These are phyloP conservation scores for Macrolepiota albuminosa DNA, from an alignment of 768 basidiomycete species.

Conservation along the genomic window DNA sequence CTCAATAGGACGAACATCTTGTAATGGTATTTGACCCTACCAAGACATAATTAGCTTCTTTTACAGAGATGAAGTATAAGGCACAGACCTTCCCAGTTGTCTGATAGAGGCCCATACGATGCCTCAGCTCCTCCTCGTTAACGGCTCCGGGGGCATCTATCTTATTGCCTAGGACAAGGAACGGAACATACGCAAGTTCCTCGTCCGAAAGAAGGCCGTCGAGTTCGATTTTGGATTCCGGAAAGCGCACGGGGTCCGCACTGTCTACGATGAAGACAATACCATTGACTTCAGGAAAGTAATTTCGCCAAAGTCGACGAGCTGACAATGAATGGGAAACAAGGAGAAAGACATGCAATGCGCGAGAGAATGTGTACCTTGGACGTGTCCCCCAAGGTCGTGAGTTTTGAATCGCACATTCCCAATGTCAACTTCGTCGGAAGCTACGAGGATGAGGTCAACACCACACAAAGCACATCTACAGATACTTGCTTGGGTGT, in stretches of 20 bases:
- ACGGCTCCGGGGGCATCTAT: slow-evolving; percentile 96
- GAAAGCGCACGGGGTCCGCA: slow-evolving; percentile 92
- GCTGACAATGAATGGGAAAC: slow-evolving; percentile 36
- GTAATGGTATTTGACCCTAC: slow-evolving; percentile 94
- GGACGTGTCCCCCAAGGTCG: slow-evolving; percentile 96
- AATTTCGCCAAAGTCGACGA: slow-evolving; percentile 98
- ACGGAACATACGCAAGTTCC: slow-evolving; percentile 91
- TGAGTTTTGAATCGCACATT: slow-evolving; percentile 99
- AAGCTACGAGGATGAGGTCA: slow-evolving; percentile 51
- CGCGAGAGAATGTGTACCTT: slow-evolving; percentile 46
- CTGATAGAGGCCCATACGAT: slow-evolving; percentile 94
- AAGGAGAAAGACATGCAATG: background rate
- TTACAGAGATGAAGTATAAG: background rate
- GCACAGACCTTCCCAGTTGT: slow-evolving; percentile 91
- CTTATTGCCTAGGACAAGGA: slow-evolving; percentile 98
- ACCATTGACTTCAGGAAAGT: slow-evolving; percentile 99
- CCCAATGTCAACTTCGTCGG: slow-evolving; percentile 97
- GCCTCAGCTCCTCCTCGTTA: slow-evolving; percentile 94
- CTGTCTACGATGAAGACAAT: slow-evolving; percentile 98
- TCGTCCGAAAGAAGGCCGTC: slow-evolving; percentile 95
- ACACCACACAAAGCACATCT: background rate
- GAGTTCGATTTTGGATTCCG: slow-evolving; percentile 94
- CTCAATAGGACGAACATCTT: slow-evolving; percentile 96
- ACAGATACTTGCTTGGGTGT: slow-evolving; percentile 77
- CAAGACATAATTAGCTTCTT: background rate